Percentiles rank a stretch among this genome's conserved stretches.
phyloP scores from a whole-genome alignment of 2,329 filamentous ascomycete genomes.

The Colletotrichum nymphaeae region DNA sequence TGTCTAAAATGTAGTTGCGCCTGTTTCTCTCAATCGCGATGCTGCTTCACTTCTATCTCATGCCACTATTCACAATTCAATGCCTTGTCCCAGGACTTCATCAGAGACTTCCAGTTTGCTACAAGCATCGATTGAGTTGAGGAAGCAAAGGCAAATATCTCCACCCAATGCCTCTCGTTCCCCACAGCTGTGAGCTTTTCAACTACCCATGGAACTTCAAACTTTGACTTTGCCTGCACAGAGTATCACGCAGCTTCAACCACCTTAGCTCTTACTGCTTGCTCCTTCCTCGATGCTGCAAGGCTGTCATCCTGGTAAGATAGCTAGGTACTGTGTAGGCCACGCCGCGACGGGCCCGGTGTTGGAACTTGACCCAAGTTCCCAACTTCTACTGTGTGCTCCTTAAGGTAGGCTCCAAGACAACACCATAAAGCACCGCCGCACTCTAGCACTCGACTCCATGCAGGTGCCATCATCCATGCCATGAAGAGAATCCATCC shows the following conservation, averaged over 20 bases:
- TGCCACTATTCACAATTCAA: too few relatives aligned
- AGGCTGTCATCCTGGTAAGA: constrained; percentile 1
- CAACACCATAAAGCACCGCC: constrained; percentile 24
- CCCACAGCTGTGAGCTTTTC: neutral
- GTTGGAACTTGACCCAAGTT: neutral
- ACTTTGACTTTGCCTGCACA: neutral
- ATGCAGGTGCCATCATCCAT: constrained; percentile 17
- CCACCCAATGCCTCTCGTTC: neutral
- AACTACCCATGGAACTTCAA: neutral
- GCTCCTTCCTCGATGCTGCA: constrained; percentile 5
- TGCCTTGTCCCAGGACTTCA: too few relatives aligned
- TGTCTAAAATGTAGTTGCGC: too few relatives aligned
- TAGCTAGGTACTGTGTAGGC: neutral
- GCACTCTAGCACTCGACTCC: constrained; percentile 13
- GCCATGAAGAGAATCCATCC: neutral
- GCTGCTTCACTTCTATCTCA: neutral
- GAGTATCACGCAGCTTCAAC: neutral
- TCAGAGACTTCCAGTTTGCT: neutral
- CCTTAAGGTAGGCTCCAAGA: neutral
- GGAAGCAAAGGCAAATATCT: neutral
- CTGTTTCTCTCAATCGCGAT: neutral
- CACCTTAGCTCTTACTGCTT: constrained; percentile 23
- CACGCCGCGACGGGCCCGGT: neutral
- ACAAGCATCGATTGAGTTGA: neutral
- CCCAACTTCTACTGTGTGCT: too few relatives aligned